Percentiles rank a stretch among this genome's conserved stretches.
Evolutionary conservation across 352 stramenopile genomes (phyloP).

Genomic region (Pythium folliculosum): DNA sequence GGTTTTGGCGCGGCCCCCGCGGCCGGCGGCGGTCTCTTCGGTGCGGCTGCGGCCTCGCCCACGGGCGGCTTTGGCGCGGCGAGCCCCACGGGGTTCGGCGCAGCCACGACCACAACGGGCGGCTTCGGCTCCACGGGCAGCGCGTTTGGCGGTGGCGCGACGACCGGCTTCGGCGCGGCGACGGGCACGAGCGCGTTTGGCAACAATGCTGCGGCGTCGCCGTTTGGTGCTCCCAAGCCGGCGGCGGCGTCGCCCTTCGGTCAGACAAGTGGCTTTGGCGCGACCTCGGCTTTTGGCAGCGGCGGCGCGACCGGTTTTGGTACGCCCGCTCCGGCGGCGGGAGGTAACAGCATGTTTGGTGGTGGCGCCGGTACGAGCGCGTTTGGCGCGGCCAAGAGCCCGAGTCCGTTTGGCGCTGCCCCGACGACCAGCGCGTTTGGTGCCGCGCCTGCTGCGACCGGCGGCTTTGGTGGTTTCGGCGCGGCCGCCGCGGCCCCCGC

Average conservation of each 20-base stretch:
- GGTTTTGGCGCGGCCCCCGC: constrained; percentile 41
- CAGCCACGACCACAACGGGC: background rate
- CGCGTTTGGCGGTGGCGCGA: constrained; percentile 18
- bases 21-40: constrained; percentile 29
- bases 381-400: constrained; percentile 49
- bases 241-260: constrained; percentile 64
- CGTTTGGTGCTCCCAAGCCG: constrained; percentile 55
- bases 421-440: constrained; percentile 23
- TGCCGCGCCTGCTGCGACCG: constrained; percentile 21
- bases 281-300: constrained; percentile 30
- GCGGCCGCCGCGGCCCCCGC: constrained; percentile 5
- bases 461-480: constrained; percentile 27
- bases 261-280: constrained; percentile 53
- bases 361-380: constrained; percentile 36
- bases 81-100: constrained; percentile 19
- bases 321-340: constrained; percentile 28
- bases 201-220: constrained; percentile 37
- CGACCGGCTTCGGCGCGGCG: constrained; percentile 26
- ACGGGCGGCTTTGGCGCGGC: constrained; percentile 14
- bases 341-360: constrained; percentile 43
- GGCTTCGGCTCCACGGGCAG: constrained; percentile 17
- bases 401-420: constrained; percentile 23
- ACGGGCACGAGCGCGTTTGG: constrained; percentile 29
- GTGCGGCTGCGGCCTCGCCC: background rate
- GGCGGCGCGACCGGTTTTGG: constrained; percentile 36